Evolutionary conservation across 2,329 filamentous ascomycete species (phyloP), one percentile per base, ranked within the genome.

Genomic region (Xylaria sp.): DNA sequence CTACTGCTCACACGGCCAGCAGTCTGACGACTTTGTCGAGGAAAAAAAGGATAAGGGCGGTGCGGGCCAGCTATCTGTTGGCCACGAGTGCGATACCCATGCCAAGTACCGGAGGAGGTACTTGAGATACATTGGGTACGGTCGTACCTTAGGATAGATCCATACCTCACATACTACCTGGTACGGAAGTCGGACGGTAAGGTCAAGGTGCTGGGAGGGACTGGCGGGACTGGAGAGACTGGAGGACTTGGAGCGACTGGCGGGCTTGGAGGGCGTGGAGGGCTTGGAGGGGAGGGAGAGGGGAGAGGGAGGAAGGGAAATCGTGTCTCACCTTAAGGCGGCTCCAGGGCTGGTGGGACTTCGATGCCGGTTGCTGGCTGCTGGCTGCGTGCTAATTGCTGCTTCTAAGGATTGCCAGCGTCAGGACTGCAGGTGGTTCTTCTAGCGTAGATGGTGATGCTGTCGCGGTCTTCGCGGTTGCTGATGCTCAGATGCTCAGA

Each of bases 61-160:
- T 70, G 69, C 69, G 69, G 68, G 66, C 69, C 67, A 71, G 63
- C 66, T 63, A 68, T 63, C 66, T 63, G 69, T 63, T 70, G 66
- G 67, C 60, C 64, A 66, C 65, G 60, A 65, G 66, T 66, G 65
- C 65, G 34, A 62, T 60, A 60, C 63, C 67, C 66, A 69, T 69
- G 66, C 65, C 65, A 66, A 67, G 54, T 51, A 51, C 7, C 23
- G 23, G 11, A 35, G 13, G 49, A 46, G 42, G 42, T 63, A 60
- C 65, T 59, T 57, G 65, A 63, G 64, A 64, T 63, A 65, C 61
- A 3, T 42, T 42, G 37, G 37, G 23, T 30, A 30, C 23, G 23
- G 23, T 30, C 23, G 23, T 30, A 30, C 23, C 23, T 30, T 30
- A 30, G 23, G 23, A 30, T 30, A 30, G 23, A 30, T 30, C 23